Percentiles rank a stretch among this genome's conserved stretches.
phyloP scores from a whole-genome alignment of 1,139 yeast genomes.

The Scheffersomyces stambukii region DNA sequence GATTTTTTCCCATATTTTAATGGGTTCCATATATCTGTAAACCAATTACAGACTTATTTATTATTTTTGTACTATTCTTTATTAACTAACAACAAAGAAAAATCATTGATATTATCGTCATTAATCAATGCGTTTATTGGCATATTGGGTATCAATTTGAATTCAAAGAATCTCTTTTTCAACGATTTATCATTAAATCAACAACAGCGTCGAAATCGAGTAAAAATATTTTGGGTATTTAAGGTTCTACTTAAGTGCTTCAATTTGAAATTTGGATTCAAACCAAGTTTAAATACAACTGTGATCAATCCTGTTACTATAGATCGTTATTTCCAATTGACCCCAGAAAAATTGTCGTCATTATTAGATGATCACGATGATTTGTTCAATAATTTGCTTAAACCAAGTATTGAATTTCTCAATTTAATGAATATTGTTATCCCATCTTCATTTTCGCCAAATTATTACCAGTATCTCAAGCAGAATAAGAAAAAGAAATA shows the following conservation, averaged over 20 bases:
- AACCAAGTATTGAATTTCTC: slow-evolving; percentile 44
- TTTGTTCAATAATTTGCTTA: slow-evolving; percentile 34
- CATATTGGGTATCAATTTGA: slow-evolving; percentile 43
- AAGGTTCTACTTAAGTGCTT: slow-evolving; percentile 50
- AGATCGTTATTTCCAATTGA: slow-evolving; percentile 43
- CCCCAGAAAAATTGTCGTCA: slow-evolving; percentile 43
- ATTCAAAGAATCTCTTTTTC: slow-evolving; percentile 42
- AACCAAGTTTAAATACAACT: slow-evolving; percentile 46
- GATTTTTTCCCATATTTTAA: slow-evolving; percentile 47
- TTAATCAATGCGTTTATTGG: slow-evolving; percentile 46
- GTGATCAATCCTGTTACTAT: slow-evolving; percentile 49
- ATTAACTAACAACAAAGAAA: slow-evolving; percentile 44
- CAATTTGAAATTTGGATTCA: slow-evolving; percentile 47
- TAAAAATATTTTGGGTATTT: slow-evolving; percentile 60
- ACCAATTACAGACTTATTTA: slow-evolving; percentile 40
- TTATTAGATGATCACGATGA: slow-evolving; percentile 30
- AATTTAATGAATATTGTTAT: slow-evolving; percentile 44
- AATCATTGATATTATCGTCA: slow-evolving; percentile 39
- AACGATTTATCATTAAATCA: slow-evolving; percentile 38
- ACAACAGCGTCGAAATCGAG: slow-evolving; percentile 44
- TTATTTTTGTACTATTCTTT: slow-evolving; percentile 41
- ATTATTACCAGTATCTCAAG: slow-evolving; percentile 44
- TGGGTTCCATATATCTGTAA: slow-evolving; percentile 39
- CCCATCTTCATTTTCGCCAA: slow-evolving; percentile 48
- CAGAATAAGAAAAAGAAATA: slow-evolving; percentile 15